phyloP scores from a whole-genome alignment of 1,284 basidiomycete genomes.

The Trichosporon inkin region DNA sequence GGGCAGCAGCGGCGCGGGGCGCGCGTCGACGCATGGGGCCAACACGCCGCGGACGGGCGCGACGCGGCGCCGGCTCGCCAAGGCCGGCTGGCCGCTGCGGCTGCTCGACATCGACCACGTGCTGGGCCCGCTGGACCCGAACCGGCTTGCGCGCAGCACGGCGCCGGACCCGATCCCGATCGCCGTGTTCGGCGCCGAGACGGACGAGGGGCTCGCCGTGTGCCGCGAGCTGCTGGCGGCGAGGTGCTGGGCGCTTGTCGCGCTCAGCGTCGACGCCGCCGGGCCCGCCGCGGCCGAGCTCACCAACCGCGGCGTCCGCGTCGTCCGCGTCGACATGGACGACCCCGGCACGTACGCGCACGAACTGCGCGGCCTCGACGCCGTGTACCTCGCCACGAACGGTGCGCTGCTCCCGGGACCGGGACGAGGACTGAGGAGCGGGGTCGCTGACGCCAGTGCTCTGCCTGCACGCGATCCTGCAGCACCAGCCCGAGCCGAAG shows the following conservation, averaged over 20 bases:
- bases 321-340: conserved; percentile 30
- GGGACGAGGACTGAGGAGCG: too few relatives aligned
- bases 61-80: not conserved
- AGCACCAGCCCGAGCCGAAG: conserved; percentile 22
- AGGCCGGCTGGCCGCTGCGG: not conserved
- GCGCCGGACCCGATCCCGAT: conserved; percentile 20
- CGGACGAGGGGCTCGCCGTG: conserved; percentile 19
- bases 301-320: conserved; percentile 15
- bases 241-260: conserved; percentile 9
- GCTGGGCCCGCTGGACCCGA: conserved; percentile 29
- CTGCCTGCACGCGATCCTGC: conserved; percentile 21
- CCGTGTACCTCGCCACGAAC: conserved; percentile 26
- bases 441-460: conserved; percentile 13
- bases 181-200: conserved; percentile 32
- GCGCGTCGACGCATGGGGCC: not conserved
- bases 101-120: conserved; percentile 24
- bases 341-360: conserved; percentile 23
- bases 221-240: conserved; percentile 19
- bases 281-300: conserved; percentile 10
- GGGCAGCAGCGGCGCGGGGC: not conserved
- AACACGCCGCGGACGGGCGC: not conserved
- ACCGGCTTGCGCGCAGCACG: conserved; percentile 15
- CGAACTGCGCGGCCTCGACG: conserved; percentile 24
- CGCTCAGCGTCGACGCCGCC: conserved; percentile 19
- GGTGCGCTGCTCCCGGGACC: conserved; percentile 15